phyloP scores from a whole-genome alignment of 2,329 filamentous ascomycete genomes.

The Sclerotinia nivalis region DNA sequence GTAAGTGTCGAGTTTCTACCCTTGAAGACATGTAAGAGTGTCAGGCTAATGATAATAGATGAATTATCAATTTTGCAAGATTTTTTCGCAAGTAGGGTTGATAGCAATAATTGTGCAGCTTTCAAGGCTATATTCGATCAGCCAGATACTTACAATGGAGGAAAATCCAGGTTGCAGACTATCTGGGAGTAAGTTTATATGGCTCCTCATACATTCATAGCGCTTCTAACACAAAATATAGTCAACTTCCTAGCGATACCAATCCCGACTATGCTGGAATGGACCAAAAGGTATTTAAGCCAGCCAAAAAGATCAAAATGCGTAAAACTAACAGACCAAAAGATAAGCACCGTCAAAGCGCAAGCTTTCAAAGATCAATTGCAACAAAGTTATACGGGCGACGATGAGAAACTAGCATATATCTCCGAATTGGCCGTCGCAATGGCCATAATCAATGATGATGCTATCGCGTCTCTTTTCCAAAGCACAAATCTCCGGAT shows the following conservation, averaged over 20 bases:
- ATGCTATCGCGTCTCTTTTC: not conserved
- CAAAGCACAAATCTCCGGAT: conserved; percentile 4
- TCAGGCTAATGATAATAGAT: conserved; percentile 8
- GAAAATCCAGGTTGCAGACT: conserved; percentile 4
- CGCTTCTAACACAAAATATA: not conserved
- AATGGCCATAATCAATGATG: conserved; percentile 10
- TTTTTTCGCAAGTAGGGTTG: conserved; percentile 6
- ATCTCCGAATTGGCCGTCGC: conserved; percentile 7
- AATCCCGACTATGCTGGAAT: conserved; percentile 19
- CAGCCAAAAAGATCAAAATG: not conserved
- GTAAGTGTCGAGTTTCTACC: not conserved
- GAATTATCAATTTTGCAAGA: conserved; percentile 9
- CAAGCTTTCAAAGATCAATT: not conserved
- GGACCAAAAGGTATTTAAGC: conserved; percentile 9
- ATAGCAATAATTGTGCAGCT: conserved; percentile 2
- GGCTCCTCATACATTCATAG: not conserved
- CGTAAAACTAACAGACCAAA: not conserved
- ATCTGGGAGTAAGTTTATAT: conserved; percentile 10
- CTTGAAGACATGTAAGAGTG: not conserved
- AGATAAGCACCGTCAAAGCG: conserved; percentile 18
- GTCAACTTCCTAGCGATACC: conserved; percentile 15
- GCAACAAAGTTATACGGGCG: not conserved
- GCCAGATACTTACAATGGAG: not conserved
- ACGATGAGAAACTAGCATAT: conserved; percentile 12
- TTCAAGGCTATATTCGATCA: conserved; percentile 17